Percentiles rank a stretch among this genome's conserved stretches.
These are phyloP conservation scores for Kappamyces sp. DNA, from an alignment of 192 early-diverging fungal genomes.

Conservation along the genomic window DNA sequence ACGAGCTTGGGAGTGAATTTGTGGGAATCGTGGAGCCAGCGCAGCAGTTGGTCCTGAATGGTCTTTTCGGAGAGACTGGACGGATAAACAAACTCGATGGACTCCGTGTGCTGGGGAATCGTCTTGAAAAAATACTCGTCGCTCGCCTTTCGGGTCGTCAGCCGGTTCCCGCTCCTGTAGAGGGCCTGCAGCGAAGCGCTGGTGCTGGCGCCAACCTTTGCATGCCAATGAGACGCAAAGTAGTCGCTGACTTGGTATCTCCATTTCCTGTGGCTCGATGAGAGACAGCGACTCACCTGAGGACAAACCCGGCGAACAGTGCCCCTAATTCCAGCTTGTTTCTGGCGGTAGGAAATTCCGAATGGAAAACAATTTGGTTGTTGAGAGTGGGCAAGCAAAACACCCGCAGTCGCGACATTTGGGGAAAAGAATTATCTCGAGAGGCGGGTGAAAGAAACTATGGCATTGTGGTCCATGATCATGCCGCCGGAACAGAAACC, in stretches of 20 bases:
- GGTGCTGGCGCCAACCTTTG: constrained; percentile 1
- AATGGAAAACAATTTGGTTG: constrained; percentile 32
- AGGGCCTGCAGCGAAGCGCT: neutral
- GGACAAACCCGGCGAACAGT: too few relatives aligned
- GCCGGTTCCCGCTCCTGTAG: constrained; percentile 23
- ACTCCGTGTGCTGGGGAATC: constrained; percentile 27
- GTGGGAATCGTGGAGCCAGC: constrained; percentile 24
- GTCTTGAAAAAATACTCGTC: constrained; percentile 48
- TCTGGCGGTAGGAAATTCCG: constrained; percentile 29
- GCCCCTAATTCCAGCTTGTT: constrained; percentile 25
- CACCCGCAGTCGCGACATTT: too few relatives aligned
- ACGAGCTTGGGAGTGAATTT: constrained; percentile 23
- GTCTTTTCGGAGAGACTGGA: constrained; percentile 15
- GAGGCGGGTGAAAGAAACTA: too few relatives aligned
- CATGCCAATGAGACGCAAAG: constrained; percentile 30
- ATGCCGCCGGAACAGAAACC: too few relatives aligned
- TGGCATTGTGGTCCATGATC: too few relatives aligned
- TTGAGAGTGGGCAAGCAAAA: constrained; percentile 37
- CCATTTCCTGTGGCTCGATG: constrained; percentile 40
- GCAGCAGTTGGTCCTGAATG: constrained; percentile 25
- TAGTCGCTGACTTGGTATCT: constrained; percentile 35
- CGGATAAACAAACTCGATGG: constrained; percentile 44
- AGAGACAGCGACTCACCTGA: too few relatives aligned
- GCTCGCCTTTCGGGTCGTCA: constrained; percentile 31
- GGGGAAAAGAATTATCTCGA: too few relatives aligned